Base-by-base conservation (phyloP, 352 stramenopile species). In the Phytophthora tentaculata region DNA sequence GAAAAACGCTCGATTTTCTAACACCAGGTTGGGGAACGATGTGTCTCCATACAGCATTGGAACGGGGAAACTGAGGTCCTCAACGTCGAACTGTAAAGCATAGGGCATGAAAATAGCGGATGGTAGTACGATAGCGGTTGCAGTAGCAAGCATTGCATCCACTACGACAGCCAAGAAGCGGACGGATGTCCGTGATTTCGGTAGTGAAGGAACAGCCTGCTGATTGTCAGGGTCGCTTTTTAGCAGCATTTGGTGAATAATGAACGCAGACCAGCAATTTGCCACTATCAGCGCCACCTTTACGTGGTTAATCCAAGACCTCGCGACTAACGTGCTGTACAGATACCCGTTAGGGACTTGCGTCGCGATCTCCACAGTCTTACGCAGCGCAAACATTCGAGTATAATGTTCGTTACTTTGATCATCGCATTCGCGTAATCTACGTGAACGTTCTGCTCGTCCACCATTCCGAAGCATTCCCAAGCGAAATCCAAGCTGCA, bases 301-400 rank as follows among this genome's bases (percentile, higher is more conserved):
- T 3, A 76, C 20, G 48, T 79, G 71, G 54, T 90, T 90, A 43
- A 88, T 75, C 79, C 78, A 88, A 13, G 70, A 59, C 12, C 69
- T 69, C 0, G 80, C 67, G 13, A 90, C 72, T 2, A 79, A 50
- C 1, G 73, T 48, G 41, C 82, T 90, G 37, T 74, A 76, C 8
- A 67, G 59, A 56, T 87, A 87, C 4, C 80, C 73, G 35, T 86
- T 80, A 3, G 70, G 45, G 1, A 77, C 62, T 39, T 87, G 81
- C 5, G 71, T 81, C 9, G 62, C 62, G 47, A 86, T 73, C 53
- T 88, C 77, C 1, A 88, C 13, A 2, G 79, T 50, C 28, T 88
- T 82, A 0, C 73, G 75, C 2, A 67, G 4, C 0, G 74, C 55
- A 17, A 88, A 83, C 0, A 71, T 48, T 4, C 61, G 16, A 24